Percentiles rank a stretch among this genome's conserved stretches.
Conservation (phyloP, 2,329 filamentous ascomycete species). For the Penicillium sp. region DNA sequence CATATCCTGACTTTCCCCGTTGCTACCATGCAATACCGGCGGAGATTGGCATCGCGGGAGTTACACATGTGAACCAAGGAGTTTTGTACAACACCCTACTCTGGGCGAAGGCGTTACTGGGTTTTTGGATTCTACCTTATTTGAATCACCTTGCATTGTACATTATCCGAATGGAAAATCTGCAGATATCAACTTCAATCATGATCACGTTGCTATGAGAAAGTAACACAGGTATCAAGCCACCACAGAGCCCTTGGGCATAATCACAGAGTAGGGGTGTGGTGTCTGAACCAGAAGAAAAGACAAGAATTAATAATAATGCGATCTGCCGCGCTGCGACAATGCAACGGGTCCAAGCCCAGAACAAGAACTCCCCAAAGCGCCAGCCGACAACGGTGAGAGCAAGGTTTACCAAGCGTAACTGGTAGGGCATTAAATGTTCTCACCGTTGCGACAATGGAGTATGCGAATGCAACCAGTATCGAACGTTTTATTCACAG, state of each 20-base stretch:
- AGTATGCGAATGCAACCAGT: conserved; percentile 9
- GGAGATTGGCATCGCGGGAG: conserved; percentile 5
- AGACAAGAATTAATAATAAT: conserved; percentile 12
- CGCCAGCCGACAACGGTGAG: conserved; percentile 24
- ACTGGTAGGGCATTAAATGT: not conserved
- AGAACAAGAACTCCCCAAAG: conserved; percentile 29
- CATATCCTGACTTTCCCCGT: not conserved
- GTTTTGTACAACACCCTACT: conserved; percentile 37
- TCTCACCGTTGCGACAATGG: not conserved
- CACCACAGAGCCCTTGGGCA: conserved; percentile 9
- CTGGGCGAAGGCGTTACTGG: conserved; percentile 32
- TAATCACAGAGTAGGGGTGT: not conserved
- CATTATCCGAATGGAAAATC: conserved; percentile 8
- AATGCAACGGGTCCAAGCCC: conserved; percentile 11
- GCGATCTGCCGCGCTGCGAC: conserved; percentile 6
- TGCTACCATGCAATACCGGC: not conserved
- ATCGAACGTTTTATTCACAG: conserved; percentile 24
- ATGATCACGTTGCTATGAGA: conserved; percentile 9
- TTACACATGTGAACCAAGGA: conserved; percentile 20
- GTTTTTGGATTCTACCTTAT: conserved; percentile 11
- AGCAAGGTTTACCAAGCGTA: conserved; percentile 8
- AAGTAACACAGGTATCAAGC: conserved; percentile 13
- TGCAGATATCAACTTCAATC: conserved; percentile 9
- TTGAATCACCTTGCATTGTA: conserved; percentile 9
- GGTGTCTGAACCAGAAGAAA: not conserved